Conservation (phyloP, 768 basidiomycete species). For the Amanita molliuscula region DNA sequence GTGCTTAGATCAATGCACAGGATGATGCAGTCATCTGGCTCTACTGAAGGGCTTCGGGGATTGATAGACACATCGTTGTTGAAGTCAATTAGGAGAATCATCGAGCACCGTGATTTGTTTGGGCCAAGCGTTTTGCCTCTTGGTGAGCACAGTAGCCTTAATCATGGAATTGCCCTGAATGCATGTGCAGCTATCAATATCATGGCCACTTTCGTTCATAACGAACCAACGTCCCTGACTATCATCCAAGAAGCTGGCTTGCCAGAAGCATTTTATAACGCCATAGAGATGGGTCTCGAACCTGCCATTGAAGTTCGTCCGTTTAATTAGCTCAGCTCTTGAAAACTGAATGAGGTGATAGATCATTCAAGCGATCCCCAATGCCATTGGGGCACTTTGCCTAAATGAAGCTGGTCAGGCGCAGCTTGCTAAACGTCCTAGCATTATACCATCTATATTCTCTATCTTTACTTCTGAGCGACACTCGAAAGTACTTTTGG, state of each 20-base stretch:
- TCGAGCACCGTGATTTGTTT: conserved; percentile 73
- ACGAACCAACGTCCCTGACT: conserved; percentile 89
- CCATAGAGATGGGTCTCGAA: conserved; percentile 78
- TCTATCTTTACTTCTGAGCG: conserved; percentile 78
- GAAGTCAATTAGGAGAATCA: conserved; percentile 79
- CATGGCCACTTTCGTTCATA: conserved; percentile 96
- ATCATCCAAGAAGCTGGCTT: conserved; percentile 89
- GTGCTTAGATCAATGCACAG: conserved; percentile 88
- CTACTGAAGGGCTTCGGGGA: conserved; percentile 88
- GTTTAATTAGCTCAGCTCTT: neutral
- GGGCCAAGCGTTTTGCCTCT: conserved; percentile 81
- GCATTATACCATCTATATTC: conserved; percentile 79
- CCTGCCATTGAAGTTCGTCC: conserved; percentile 71
- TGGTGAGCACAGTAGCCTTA: conserved; percentile 35
- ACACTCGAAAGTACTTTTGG: conserved; percentile 75
- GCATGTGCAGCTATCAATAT: conserved; percentile 63
- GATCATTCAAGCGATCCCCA: conserved; percentile 89
- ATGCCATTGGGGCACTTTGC: conserved; percentile 93
- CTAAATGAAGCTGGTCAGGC: conserved; percentile 86
- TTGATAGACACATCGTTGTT: conserved; percentile 86
- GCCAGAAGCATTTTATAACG: conserved; percentile 81
- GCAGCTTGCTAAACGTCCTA: conserved; percentile 65
- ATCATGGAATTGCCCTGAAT: conserved; percentile 4
- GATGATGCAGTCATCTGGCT: conserved; percentile 95
- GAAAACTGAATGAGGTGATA: conserved; percentile 18